Evolutionary conservation across 768 basidiomycete genomes (phyloP).

Genomic region (Amylocystis lapponica): DNA sequence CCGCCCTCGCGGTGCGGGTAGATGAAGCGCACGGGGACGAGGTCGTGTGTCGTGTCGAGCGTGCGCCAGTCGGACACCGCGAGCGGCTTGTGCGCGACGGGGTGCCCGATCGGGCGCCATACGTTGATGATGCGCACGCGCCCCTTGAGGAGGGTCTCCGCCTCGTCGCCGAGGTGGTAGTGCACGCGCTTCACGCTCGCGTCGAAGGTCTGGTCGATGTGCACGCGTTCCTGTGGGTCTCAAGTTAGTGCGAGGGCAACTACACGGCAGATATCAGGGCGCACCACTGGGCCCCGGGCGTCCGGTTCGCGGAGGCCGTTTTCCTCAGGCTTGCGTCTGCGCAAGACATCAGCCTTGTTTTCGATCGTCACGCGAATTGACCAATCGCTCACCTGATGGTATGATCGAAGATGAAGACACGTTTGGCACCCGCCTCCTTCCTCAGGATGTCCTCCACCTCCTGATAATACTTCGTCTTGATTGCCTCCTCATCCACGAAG

Average conservation of each 20-base stretch:
- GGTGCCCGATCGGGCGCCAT: constrained; percentile 39
- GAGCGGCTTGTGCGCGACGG: constrained; percentile 36
- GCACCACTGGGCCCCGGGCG: constrained; percentile 28
- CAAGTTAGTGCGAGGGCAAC: too few species aligned
- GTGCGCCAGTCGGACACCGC: constrained; percentile 36
- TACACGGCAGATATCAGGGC: constrained; percentile 5
- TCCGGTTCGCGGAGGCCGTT: neutral
- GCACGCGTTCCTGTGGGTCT: constrained; percentile 32
- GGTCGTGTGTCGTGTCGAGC: constrained; percentile 30
- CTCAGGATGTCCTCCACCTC: constrained; percentile 39
- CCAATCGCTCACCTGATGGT: constrained; percentile 35
- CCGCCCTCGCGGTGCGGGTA: constrained; percentile 30
- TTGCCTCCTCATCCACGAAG: constrained; percentile 35
- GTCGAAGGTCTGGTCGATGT: constrained; percentile 40
- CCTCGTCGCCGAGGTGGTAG: constrained; percentile 34
- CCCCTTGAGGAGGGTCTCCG: constrained; percentile 34
- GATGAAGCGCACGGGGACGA: constrained; percentile 32
- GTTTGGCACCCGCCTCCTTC: constrained; percentile 31
- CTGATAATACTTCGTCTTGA: constrained; percentile 33
- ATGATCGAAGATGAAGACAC: constrained; percentile 40
- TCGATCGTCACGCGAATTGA: too few species aligned
- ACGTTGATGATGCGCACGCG: constrained; percentile 42
- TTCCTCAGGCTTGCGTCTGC: constrained; percentile 14
- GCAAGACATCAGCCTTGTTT: too few species aligned
- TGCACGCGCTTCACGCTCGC: constrained; percentile 33